Conservation (phyloP, 2,329 filamentous ascomycete species). For the Helotiales sp. region DNA sequence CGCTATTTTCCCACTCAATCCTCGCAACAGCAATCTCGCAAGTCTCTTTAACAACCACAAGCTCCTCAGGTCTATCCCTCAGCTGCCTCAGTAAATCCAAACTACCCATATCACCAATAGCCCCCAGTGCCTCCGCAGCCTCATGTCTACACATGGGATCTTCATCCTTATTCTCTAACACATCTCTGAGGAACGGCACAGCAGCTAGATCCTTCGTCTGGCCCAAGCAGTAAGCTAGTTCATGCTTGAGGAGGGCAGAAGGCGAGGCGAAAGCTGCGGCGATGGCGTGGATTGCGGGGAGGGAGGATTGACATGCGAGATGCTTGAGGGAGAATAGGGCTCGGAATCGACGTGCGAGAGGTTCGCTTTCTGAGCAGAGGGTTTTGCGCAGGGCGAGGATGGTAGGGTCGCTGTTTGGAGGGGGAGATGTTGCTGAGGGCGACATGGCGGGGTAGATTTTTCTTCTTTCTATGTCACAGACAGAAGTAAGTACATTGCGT, state of each 20-base stretch:
- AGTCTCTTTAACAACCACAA: slow-evolving; percentile 86
- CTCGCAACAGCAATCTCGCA: slow-evolving; percentile 96
- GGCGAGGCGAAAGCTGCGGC: slow-evolving; percentile 83
- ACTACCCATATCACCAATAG: slow-evolving; percentile 76
- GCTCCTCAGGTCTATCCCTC: slow-evolving; percentile 76
- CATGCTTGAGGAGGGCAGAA: slow-evolving; percentile 92
- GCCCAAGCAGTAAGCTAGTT: slow-evolving; percentile 94
- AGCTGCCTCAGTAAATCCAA: slow-evolving; percentile 74
- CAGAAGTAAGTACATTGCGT: neutral
- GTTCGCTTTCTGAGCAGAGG: slow-evolving; percentile 78
- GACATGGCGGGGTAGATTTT: slow-evolving; percentile 39
- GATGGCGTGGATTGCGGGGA: slow-evolving; percentile 75
- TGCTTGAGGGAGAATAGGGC: slow-evolving; percentile 98
- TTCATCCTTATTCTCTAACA: slow-evolving; percentile 79
- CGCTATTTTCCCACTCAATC: slow-evolving; percentile 89
- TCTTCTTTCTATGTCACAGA: neutral
- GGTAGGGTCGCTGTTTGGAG: slow-evolving; percentile 42
- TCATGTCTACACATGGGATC: slow-evolving; percentile 97
- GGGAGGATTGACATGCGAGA: slow-evolving; percentile 70
- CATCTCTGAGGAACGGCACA: slow-evolving; percentile 71
- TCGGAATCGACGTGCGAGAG: slow-evolving; percentile 88
- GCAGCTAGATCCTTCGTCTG: slow-evolving; percentile 82
- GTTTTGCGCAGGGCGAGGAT: slow-evolving; percentile 67
- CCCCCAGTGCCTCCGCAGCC: slow-evolving; percentile 92
- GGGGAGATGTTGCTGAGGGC: slow-evolving; percentile 41